Base-by-base conservation (phyloP, 139 green algal species). In the Coelastrella sp. region DNA sequence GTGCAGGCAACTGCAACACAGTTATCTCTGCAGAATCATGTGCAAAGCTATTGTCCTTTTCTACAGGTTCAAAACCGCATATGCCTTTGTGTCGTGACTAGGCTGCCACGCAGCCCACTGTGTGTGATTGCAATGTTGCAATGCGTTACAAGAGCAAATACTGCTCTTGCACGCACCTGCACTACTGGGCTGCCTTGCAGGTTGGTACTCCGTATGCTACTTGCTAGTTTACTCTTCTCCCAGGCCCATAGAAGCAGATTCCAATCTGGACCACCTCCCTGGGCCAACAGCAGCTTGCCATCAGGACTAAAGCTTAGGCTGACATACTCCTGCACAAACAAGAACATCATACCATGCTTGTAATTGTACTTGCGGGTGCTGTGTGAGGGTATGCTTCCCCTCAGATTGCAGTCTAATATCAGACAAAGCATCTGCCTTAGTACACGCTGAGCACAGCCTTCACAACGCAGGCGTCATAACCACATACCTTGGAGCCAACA, bases 231-330 rank as follows among this genome's bases (percentile, higher is more conserved):
- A 89, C 89, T 92, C 91, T 98, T 98, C 87, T 99, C 97, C 97
- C 97, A 99, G 1, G 94, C 87, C 96, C 96, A 99, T 56, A 99
- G 87, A 72, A 96, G 92, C 58, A 99, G 90, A 88, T 96, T 97
- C 94, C 96, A 99, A n/a, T 99, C 97, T 19, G 97, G 97, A 0
- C 91, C 94, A 19, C 96, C 97, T 24, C 94, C 95, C 87, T 98
- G 97, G 6, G 95, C 95, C 22, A 96, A 93, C 82, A 99, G 91
- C 84, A 96, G 93, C 89, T 96, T 96, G 10, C 94, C 95, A 85
- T 99, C 97, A 58, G 94, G 92, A 83, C 94, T 97, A 94, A 99
- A 99, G 4, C 91, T 92, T n/a, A 99, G 76, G 80, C 92, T 96
- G 17, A 96, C 95, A 91, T 98, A 98, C 76, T 99, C 97, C 96